Conservation (phyloP, 2,329 filamentous ascomycete genomes). For the Sarocladium oryzae region DNA sequence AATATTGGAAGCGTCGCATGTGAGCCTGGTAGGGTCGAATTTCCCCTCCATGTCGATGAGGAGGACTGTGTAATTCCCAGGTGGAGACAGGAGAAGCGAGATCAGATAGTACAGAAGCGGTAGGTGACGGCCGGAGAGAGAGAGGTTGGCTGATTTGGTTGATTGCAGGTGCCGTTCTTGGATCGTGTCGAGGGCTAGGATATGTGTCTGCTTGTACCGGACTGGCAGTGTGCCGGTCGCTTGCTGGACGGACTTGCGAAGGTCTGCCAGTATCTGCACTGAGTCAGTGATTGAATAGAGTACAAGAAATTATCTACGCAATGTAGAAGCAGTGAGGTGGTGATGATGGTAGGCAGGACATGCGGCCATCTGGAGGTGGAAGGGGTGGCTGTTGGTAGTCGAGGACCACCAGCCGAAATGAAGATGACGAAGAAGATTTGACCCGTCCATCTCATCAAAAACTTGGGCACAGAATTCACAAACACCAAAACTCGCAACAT, state of each 20-base stretch:
- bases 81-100: conserved; percentile 41
- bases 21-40: conserved; percentile 47
- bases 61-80: conserved; percentile 41
- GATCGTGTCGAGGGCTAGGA: conserved; percentile 41
- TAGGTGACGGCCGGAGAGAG: conserved; percentile 45
- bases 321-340: too few relatives aligned
- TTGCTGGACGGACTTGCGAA: conserved; percentile 11
- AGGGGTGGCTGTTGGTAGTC: too few relatives aligned
- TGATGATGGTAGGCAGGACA: too few relatives aligned
- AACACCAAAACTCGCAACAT: too few relatives aligned
- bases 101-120: conserved; percentile 51
- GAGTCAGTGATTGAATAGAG: background rate
- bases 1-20: conserved; percentile 31
- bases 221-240: conserved; percentile 9
- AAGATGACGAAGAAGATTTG: too few relatives aligned
- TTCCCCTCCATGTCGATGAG: conserved; percentile 49
- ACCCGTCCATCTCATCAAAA: too few relatives aligned
- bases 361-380: too few relatives aligned
- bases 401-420: too few relatives aligned
- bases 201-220: conserved; percentile 26
- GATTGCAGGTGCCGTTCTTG: conserved; percentile 39
- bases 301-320: too few relatives aligned
- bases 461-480: too few relatives aligned
- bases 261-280: conserved; percentile 17
- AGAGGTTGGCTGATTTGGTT: conserved; percentile 40